These are phyloP conservation scores for Arthroderma sp. DNA, from an alignment of 2,329 filamentous ascomycete genomes.

Conservation along the genomic window DNA sequence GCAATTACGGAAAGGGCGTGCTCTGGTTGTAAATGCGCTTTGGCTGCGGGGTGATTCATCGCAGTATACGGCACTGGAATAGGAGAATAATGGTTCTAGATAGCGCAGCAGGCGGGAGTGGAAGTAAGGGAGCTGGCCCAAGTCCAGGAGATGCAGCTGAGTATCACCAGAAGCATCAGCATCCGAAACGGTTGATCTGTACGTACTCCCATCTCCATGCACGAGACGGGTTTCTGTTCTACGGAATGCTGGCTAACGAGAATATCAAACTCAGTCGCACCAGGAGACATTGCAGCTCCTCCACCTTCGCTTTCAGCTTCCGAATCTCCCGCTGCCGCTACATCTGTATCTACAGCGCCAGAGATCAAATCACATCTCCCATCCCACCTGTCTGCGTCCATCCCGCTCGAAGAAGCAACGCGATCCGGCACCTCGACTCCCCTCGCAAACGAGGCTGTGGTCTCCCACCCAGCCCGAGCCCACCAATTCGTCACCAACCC, in stretches of 20 bases:
- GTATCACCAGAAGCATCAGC: conserved; percentile 6
- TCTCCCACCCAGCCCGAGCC: conserved; percentile 27
- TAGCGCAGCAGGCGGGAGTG: no score
- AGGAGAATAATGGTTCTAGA: no score
- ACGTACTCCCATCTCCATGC: conserved; percentile 7
- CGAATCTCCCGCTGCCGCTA: conserved; percentile 7
- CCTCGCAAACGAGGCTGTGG: conserved; percentile 21
- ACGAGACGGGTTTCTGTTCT: no score
- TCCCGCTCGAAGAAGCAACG: conserved; percentile 3
- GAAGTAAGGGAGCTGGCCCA: no score
- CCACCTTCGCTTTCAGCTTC: background rate
- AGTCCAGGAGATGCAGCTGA: no score
- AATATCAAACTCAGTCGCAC: conserved; percentile 22
- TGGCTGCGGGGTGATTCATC: no score
- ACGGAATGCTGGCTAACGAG: no score
- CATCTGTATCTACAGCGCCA: background rate
- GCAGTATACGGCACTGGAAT: no score
- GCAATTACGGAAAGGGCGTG: no score
- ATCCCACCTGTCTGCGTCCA: conserved; percentile 4
- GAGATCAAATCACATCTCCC: background rate
- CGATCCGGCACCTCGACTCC: conserved; percentile 26
- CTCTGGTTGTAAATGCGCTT: no score
- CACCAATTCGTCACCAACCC: conserved; percentile 33
- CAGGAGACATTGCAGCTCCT: conserved; percentile 26
- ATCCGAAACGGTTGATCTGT: conserved; percentile 32